phyloP scores from a whole-genome alignment of 495 filamentous ascomycete species.

The Filosporella fistucella region DNA sequence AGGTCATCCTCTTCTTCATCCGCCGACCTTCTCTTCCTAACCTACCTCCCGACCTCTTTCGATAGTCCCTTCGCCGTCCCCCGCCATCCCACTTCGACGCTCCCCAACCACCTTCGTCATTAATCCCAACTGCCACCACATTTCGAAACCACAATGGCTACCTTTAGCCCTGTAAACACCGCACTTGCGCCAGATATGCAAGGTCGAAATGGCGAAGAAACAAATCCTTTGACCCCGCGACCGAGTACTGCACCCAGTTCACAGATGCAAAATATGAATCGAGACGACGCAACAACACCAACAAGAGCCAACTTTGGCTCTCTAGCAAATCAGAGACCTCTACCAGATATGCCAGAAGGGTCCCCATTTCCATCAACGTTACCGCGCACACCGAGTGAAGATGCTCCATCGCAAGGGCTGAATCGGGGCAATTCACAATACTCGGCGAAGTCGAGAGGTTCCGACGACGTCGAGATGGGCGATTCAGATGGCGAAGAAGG shows the following conservation, averaged over 20 bases:
- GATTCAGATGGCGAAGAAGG: slow-evolving; percentile 63
- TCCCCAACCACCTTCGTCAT: slow-evolving; percentile 16
- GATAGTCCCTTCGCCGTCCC: background rate
- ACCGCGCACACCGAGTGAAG: slow-evolving; percentile 36
- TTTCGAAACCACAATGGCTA: slow-evolving; percentile 23
- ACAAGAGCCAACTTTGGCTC: slow-evolving; percentile 56
- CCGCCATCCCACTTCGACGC: slow-evolving; percentile 8
- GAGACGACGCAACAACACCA: slow-evolving; percentile 53
- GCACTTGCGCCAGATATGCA: slow-evolving; percentile 47
- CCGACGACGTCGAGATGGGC: slow-evolving; percentile 73
- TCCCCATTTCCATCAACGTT: slow-evolving; percentile 51
- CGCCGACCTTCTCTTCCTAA: slow-evolving; percentile 9
- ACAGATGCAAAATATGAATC: slow-evolving; percentile 28
- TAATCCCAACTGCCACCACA: background rate
- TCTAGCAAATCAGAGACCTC: slow-evolving; percentile 51
- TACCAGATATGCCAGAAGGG: slow-evolving; percentile 49
- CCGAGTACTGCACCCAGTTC: slow-evolving; percentile 36
- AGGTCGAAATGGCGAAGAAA: slow-evolving; percentile 39
- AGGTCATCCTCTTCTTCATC: slow-evolving; percentile 3
- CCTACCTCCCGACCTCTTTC: slow-evolving; percentile 10
- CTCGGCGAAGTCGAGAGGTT: slow-evolving; percentile 58
- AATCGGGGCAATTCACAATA: slow-evolving; percentile 56
- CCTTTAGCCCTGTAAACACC: slow-evolving; percentile 77
- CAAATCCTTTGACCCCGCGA: slow-evolving; percentile 60
- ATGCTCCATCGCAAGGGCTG: slow-evolving; percentile 31